Base-by-base conservation (phyloP, 805 yeast genomes). In the Sungouiella thailandica region DNA sequence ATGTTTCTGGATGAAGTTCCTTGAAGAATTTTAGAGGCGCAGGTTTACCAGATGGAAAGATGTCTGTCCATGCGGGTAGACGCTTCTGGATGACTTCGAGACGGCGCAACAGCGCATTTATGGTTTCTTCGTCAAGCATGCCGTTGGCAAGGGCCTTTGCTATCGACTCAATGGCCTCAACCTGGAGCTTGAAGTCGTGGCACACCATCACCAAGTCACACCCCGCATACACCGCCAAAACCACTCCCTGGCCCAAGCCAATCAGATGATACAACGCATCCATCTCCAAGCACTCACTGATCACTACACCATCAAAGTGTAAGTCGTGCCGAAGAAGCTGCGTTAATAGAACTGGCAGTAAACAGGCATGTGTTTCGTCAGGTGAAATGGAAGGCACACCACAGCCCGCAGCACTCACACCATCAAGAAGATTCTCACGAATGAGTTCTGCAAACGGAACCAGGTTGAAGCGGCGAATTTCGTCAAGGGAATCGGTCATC, bases 181-280 rank as follows among this genome's bases (percentile, higher is more conserved):
- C 62, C 50, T 78, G 83, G 22, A 74, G 58, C 12, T 62, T 58
- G 46, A 57, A 57, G 44, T 76, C 75, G 43, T 75, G 78, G 49
- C 83, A 78, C 15, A 78, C 78, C 67, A 78, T 63, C 7, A 78
- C 74, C 39, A 78, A 57, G 50, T 78, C 83, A 54, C 83, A 78
- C 4, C 83, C 79, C 6, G 82, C 83, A 31, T 68, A 66, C n/a
- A 76, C 57, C 2, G 83, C 79, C 47, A 76, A 60, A 6, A 75
- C 69, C 1, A 77, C 79, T 7, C 83, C 83, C 51, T 78, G 83
- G n/a, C 79, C 76, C 23, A 78, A 60, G 4, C 83, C 83, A 32
- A 77, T 70, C n/a, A 76, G 73, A 35, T 74, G 78, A 50, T 74
- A 74, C 16, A 78, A 56, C 1, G 81, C 75, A 37, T 77, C 83